Evolutionary conservation across 2,329 filamentous ascomycete species (phyloP).

Genomic region (Diaporthe eres): DNA sequence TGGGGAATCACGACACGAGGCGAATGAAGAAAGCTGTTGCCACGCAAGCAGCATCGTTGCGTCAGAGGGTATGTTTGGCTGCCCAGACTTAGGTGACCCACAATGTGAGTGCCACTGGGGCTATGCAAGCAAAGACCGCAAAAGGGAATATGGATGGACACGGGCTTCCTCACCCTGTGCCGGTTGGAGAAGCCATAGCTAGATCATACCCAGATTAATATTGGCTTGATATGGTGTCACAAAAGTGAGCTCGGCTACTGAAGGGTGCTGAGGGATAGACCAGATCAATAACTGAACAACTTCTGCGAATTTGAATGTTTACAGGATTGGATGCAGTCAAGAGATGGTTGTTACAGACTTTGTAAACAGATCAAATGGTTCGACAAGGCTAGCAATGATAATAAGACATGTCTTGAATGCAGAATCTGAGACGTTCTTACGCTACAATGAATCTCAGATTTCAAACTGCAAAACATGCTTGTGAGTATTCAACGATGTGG

Average conservation of each 20-base stretch:
- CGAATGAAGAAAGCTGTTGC: not conserved
- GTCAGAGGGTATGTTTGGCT: not conserved
- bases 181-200: not conserved
- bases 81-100: not conserved
- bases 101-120: not conserved
- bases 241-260: not conserved
- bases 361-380: not conserved
- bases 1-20: not conserved
- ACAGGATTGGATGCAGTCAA: not conserved
- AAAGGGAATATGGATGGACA: no score
- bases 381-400: not conserved
- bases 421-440: not conserved
- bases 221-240: no score
- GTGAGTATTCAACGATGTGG: not conserved
- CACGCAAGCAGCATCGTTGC: no score
- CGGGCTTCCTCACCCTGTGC: no score
- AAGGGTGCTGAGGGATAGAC: not conserved
- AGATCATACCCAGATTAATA: not conserved
- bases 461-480: not conserved
- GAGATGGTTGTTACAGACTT: not conserved
- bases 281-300: not conserved
- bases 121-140: not conserved
- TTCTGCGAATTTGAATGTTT: not conserved
- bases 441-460: not conserved
- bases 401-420: not conserved